Evolutionary conservation across 768 basidiomycete genomes (phyloP).

Genomic region (Tulasnella sp.): DNA sequence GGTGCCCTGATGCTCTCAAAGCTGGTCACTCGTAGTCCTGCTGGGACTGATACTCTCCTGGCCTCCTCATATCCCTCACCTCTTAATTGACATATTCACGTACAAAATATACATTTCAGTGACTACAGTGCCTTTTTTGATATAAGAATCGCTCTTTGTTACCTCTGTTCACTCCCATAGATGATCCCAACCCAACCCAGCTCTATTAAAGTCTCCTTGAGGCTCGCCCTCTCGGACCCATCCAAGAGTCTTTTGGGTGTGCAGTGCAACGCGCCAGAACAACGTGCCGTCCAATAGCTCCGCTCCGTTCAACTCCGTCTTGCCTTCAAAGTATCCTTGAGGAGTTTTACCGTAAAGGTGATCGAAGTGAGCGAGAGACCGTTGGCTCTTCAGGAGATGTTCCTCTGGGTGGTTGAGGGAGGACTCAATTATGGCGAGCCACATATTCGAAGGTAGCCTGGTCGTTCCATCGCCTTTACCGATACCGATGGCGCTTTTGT

Average conservation of each 20-base stretch:
- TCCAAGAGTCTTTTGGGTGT: conserved; percentile 46
- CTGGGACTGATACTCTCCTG: too few species aligned
- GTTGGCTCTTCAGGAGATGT: conserved; percentile 26
- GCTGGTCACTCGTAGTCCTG: too few species aligned
- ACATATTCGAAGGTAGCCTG: background rate
- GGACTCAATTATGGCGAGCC: conserved; percentile 19
- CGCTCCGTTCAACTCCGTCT: conserved; percentile 44
- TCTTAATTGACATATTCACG: too few species aligned
- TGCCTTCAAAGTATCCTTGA: conserved; percentile 29
- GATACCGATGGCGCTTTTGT: background rate
- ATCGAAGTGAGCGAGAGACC: conserved; percentile 17
- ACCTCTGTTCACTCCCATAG: too few species aligned
- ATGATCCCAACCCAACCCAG: conserved; percentile 33
- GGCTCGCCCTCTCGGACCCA: conserved; percentile 43
- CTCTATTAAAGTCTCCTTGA: conserved; percentile 32
- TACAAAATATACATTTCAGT: too few species aligned
- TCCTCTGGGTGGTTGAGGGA: conserved; percentile 23
- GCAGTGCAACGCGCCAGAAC: conserved; percentile 54
- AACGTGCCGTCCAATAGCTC: conserved; percentile 59
- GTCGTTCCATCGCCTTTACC: background rate
- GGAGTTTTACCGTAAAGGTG: conserved; percentile 3
- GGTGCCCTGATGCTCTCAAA: too few species aligned
- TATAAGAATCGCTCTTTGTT: too few species aligned
- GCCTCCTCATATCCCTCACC: too few species aligned
- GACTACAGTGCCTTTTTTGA: too few species aligned